Evolutionary conservation across 2,329 filamentous ascomycete species (phyloP), one percentile per base, ranked within the genome.

Genomic region (Parascedosporium putredinis): DNA sequence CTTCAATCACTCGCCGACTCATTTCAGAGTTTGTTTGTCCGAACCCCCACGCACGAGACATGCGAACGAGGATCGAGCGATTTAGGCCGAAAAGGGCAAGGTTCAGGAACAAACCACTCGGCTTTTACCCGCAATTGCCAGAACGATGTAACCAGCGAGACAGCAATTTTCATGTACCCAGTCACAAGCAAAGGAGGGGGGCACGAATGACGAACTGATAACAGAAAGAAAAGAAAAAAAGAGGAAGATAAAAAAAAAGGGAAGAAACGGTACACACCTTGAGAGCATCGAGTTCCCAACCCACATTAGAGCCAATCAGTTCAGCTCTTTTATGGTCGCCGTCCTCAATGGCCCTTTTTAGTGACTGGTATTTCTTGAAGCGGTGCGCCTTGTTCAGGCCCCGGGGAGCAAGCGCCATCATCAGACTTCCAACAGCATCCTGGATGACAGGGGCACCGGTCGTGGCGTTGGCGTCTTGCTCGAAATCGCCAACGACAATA

Each of bases 281-380:
- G 52, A 75, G 61, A 0, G 71, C 69, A 57, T 75, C 72, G 49
- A 75, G 56, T 55, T 75, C 71, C 72, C 72, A 74, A 1, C 72
- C 72, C 49, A 66, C 67, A 5, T 55, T 59, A 49, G 61, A 59
- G 36, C 68, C 69, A 47, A 71, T 59, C 22, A 62, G 53, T 23
- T 55, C 55, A 2, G 71, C 71, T 54, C 58, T 57, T 14, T 62
- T 58, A 38, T 68, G 64, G 14, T 73, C 61, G 2, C 65, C 67
- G 2, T 59, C 58, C 18, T 58, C 56, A 20, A 75, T 62, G 1
- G 68, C 67, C 20, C 58, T 58, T 22, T 62, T 63, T 47, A 75
- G 59, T 25, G 59, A 60, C 18, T 55, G 55, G 50, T 75, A 73
- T 54, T 72, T 72, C 27, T 60, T 51, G 25, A 70, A 59, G 42